These are phyloP conservation scores for Wakefieldia striispora DNA, from an alignment of 768 basidiomycete species.

Conservation along the genomic window DNA sequence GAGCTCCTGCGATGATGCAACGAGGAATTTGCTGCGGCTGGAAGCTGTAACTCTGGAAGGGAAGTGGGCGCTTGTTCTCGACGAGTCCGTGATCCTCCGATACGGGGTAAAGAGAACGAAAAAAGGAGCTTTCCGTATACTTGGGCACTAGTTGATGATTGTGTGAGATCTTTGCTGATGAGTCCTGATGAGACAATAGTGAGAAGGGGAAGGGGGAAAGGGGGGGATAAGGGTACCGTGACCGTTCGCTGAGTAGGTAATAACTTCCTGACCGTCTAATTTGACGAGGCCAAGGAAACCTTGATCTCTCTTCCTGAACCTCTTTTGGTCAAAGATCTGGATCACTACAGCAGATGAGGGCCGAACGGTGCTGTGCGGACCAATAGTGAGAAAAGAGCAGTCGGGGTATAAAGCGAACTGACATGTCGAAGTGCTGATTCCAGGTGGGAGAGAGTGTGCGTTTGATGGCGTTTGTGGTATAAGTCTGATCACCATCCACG, in stretches of 20 bases:
- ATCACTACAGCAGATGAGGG: slow-evolving; percentile 75
- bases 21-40: slow-evolving; percentile 11
- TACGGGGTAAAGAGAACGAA: slow-evolving; percentile 46
- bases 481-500: slow-evolving; percentile 81
- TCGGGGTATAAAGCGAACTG: slow-evolving; percentile 28
- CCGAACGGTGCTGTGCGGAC: slow-evolving; percentile 54
- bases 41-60: slow-evolving; percentile 14
- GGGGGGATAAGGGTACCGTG: slow-evolving; percentile 35
- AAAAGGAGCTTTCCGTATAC: slow-evolving; percentile 85
- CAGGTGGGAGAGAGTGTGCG: slow-evolving; percentile 71
- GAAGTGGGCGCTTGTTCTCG: slow-evolving; percentile 14
- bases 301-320: slow-evolving; percentile 86
- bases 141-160: slow-evolving; percentile 32
- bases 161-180: slow-evolving; percentile 60
- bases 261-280: slow-evolving; percentile 52
- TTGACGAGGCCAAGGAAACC: slow-evolving; percentile 64
- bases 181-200: slow-evolving; percentile 43
- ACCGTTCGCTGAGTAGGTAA: slow-evolving; percentile 45
- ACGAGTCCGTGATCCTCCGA: slow-evolving; percentile 20
- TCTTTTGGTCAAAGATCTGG: slow-evolving; percentile 88
- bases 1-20: slow-evolving; percentile 22
- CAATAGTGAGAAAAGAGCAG: slow-evolving; percentile 4
- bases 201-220: neutral
- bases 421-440: slow-evolving; percentile 89
- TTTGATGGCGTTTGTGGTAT: slow-evolving; percentile 71